Evolutionary conservation across 2,329 filamentous ascomycete species (phyloP), one percentile per base, ranked within the genome.

Genomic region (Cucurbitaria berberidis): DNA sequence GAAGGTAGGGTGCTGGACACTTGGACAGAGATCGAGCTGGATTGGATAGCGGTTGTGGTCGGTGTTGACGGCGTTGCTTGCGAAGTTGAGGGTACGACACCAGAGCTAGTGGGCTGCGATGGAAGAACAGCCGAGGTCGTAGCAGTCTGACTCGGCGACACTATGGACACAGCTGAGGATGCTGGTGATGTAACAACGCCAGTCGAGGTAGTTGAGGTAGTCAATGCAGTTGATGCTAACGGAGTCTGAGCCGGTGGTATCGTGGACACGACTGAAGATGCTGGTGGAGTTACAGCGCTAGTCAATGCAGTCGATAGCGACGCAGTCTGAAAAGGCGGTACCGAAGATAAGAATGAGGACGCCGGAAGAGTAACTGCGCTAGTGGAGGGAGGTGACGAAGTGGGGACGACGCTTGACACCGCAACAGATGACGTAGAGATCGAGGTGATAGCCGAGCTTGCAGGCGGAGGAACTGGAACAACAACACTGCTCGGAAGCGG

Each of bases 101-200:
- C 35, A 22, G 22, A 6, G 32, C 6, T 1, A 43, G 48, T 11
- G 7, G 44, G 29, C 13, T 29, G 10, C 27, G 54, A 36, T 38
- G 45, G 16, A 34, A 13, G 30, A 30, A 41, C 13, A 18, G n/a
- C 11, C 35, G 36, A 30, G 1, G 55, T 40, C 21, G 57, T 42
- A 22, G 44, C 22, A 1, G 3, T 39, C 21, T 15, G 41, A 16
- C 5, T 11, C 1, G 40, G 10, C 7, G 58, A 42, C 18, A 44
- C 7, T 24, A 45, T 40, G 10, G 57, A 52, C 13, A 47, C 53
- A 19, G 41, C 18, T n/a, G 21, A 16, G 8, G 35, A 46, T 42
- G 15, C 19, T 41, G 43, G 22, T n/a, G 22, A n/a, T 16, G n/a
- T 3, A 8, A 30, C n/a, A 9, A 36, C 24, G 32, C 47, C 48